Base-by-base conservation (phyloP, 163 green algal genomes). In the Dunaliella salina region DNA sequence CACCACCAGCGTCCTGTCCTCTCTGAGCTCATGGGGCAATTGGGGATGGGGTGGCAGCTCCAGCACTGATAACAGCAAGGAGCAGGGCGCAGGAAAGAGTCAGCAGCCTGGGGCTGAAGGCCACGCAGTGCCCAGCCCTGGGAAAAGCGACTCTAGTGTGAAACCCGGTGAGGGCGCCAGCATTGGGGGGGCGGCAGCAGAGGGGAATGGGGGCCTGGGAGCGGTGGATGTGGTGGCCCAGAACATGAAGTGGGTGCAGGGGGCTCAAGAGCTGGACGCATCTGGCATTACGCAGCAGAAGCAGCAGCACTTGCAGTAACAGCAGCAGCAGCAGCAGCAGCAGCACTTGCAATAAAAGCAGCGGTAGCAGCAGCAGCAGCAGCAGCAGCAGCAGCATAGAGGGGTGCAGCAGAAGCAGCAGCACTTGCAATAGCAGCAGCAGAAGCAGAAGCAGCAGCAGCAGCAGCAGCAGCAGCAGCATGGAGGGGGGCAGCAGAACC, bases 11-110 rank as follows among this genome's bases (percentile, higher is more conserved):
- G 33, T 90, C 35, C 15, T 88, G 30, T 86, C n/a, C 59, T 87
- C 59, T 32, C 26, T 91, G 20, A 83, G 81, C 12, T 69, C 35
- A 0, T 91, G 88, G 88, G 87, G 86, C 0, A 79, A 81, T 0
- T 90, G 86, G 86, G 33, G 45, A 8, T 57, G 35, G 59, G 80
- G 80, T 5, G 85, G 80, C 35, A 81, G 32, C 29, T 35, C 34
- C 80, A 84, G 40, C 59, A 75, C 80, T n/a, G 33, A 29, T 82
- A 82, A 24, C 30, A n/a, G 32, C 22, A 57, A n/a, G 8, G 35
- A 33, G 20, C 29, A 1, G 30, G 13, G 72, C 72, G 32, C 22
- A 45, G 72, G 1, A 8, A 81, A 35, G 30, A 34, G 30, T 50
- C 40, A 50, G 40, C 40, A 15, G 40, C 40, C 8, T 50, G 40